phyloP scores from a whole-genome alignment of 148 eudicot species.

The Rhododendron kiyosumense region DNA sequence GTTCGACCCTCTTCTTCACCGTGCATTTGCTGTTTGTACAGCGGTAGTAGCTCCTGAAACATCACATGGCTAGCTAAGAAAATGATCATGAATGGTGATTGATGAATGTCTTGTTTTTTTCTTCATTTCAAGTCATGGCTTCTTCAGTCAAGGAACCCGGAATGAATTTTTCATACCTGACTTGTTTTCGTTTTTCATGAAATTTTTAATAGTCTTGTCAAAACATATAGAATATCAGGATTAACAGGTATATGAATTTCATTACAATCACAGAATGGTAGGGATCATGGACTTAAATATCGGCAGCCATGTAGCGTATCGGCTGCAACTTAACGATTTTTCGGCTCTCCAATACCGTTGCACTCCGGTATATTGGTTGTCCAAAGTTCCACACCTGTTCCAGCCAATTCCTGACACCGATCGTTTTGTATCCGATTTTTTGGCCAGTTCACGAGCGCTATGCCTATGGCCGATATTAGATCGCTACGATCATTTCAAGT shows the following conservation, averaged over 20 bases:
- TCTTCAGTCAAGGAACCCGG: neutral
- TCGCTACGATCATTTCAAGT: neutral
- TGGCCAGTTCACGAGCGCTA: neutral
- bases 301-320: neutral
- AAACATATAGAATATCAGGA: too few relatives aligned
- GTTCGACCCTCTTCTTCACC: conserved; percentile 90
- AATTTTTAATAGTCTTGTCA: neutral
- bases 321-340: neutral
- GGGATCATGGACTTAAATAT: neutral
- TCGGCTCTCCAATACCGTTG: neutral
- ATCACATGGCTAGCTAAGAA: neutral
- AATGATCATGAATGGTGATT: neutral
- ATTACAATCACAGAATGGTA: neutral
- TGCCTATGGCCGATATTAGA: too few relatives aligned
- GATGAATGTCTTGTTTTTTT: too few relatives aligned
- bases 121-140: neutral
- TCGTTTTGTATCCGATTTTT: neutral
- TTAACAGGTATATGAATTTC: neutral
- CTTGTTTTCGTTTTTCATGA: neutral
- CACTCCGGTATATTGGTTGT: too few relatives aligned
- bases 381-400: neutral
- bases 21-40: conserved; percentile 93
- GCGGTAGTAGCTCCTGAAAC: conserved; percentile 84
- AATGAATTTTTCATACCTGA: neutral
- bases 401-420: neutral